Base-by-base conservation (phyloP, 768 basidiomycete genomes). In the Nevesoporus exiguus region DNA sequence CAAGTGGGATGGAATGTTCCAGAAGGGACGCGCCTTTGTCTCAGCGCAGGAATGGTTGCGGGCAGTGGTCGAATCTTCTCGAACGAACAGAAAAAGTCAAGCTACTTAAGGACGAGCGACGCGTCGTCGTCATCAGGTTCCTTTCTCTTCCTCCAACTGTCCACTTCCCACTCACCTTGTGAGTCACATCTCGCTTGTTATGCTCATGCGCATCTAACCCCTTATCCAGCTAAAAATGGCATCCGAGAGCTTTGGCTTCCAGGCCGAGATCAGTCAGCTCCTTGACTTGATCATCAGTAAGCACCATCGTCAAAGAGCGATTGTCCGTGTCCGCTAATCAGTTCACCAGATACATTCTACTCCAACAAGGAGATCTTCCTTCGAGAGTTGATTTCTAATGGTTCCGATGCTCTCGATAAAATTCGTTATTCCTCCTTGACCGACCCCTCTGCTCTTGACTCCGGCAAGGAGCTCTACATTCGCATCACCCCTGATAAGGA, bases 301-400 rank as follows among this genome's bases (percentile, higher is more conserved):
- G 90, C 76, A 11, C 50, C 42, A 1, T 36, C 31, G 42, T 22
- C 4, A 37, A 25, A 56, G 43, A 15, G 49, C 21, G 24, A 50
- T 39, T n/a, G 1, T 31, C 3, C 2, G 2, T 41, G 42, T 42
- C 4, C 29, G 47, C 50, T 68, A 27, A 66, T 43, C 5, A 9
- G 50, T 37, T 65, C 43, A 10, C 19, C 61, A 92, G 90, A 98
- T 82, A 98, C 96, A 59, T 98, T 98, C 86, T 99, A 98, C 86
- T 97, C 94, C 58, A 98, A 99, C 87, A 99, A 99, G 82, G 96
- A 98, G 78, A 98, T 99, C 74, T 98, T 98, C 85, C 87, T 99
- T 64, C 91, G 97, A 72, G 97, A 98, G 77, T 59, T 98, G 64
- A 98, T 96, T 76, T 98, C 96, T 61, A 98, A 98, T 78, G 77